A percentile compares a stretch with the other conserved stretches of the same genome.
Evolutionary conservation across 768 basidiomycete genomes (phyloP).

Genomic region (Rhizopogon sp.): DNA sequence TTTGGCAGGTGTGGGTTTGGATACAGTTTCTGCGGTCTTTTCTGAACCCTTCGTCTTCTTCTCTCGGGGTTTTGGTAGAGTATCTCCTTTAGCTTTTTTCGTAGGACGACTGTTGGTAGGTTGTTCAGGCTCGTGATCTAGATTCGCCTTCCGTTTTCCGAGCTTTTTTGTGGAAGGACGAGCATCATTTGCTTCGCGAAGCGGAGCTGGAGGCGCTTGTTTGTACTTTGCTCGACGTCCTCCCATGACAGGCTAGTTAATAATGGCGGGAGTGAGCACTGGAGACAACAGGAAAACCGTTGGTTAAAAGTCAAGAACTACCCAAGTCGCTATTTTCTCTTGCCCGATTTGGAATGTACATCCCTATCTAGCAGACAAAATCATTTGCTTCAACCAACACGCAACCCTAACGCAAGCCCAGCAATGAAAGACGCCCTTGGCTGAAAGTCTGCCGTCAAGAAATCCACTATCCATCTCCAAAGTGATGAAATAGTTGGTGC

Average conservation of each 20-base stretch:
- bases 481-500: slow-evolving; percentile 63
- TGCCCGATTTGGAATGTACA: slow-evolving; percentile 18
- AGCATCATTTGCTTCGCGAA: slow-evolving; percentile 35
- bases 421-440: slow-evolving; percentile 84
- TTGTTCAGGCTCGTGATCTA: slow-evolving; percentile 24
- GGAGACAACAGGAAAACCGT: slow-evolving; percentile 6
- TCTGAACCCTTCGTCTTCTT: slow-evolving; percentile 6
- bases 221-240: slow-evolving; percentile 84
- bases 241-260: slow-evolving; percentile 52
- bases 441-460: slow-evolving; percentile 91
- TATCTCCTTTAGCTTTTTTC: slow-evolving; percentile 33
- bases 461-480: slow-evolving; percentile 68
- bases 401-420: slow-evolving; percentile 75
- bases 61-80: neutral
- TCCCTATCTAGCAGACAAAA: slow-evolving; percentile 2
- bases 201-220: slow-evolving; percentile 64
- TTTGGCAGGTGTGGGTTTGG: slow-evolving; percentile 50
- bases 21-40: slow-evolving; percentile 16
- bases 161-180: slow-evolving; percentile 47
- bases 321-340: slow-evolving; percentile 14
- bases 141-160: slow-evolving; percentile 70
- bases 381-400: slow-evolving; percentile 55
- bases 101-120: slow-evolving; percentile 21
- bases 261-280: slow-evolving; percentile 1
- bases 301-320: neutral